Percentiles rank a stretch among this genome's conserved stretches.
phyloP scores from a whole-genome alignment of 805 yeast genomes.

The Kuraishia ogatae region DNA sequence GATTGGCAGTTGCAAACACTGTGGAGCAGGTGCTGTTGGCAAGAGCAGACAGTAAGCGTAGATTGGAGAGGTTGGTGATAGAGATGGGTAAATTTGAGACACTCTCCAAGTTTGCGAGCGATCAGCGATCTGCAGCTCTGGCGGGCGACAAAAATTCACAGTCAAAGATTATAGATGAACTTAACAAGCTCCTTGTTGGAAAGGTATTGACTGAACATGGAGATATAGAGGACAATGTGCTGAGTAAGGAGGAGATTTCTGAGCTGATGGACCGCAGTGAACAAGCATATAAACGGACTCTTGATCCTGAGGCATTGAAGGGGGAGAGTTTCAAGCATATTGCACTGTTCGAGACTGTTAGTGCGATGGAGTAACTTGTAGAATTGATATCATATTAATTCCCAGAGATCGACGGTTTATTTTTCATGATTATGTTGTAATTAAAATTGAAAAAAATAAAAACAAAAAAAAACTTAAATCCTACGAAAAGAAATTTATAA shows the following conservation, averaged over 20 bases:
- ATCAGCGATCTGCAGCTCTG: constrained; percentile 2
- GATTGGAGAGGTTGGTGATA: constrained; percentile 67
- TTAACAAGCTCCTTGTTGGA: constrained; percentile 29
- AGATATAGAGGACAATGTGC: constrained; percentile 13
- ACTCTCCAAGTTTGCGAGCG: constrained; percentile 12
- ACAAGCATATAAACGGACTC: constrained; percentile 27
- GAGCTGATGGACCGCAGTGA: constrained; percentile 42
- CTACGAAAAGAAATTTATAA: no score
- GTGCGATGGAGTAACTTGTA: constrained; percentile 15
- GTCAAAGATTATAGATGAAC: constrained; percentile 27
- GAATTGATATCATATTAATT: no score
- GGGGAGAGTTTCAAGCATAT: constrained; percentile 13
- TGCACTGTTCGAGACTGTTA: constrained; percentile 27
- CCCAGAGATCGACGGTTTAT: no score
- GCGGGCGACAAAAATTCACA: constrained; percentile 9
- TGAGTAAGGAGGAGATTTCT: constrained; percentile 33
- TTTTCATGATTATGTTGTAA: no score
- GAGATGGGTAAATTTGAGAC: constrained; percentile 52
- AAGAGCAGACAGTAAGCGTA: constrained; percentile 73
- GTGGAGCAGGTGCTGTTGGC: constrained; percentile 77
- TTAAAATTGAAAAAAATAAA: no score
- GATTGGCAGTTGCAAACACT: constrained; percentile 70
- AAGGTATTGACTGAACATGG: constrained; percentile 17
- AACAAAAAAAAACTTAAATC: no score
- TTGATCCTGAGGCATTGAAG: constrained; percentile 2